Percentiles rank a stretch among this genome's conserved stretches.
Evolutionary conservation across 805 yeast genomes (phyloP).

Genomic region (Spathaspora girioi): DNA sequence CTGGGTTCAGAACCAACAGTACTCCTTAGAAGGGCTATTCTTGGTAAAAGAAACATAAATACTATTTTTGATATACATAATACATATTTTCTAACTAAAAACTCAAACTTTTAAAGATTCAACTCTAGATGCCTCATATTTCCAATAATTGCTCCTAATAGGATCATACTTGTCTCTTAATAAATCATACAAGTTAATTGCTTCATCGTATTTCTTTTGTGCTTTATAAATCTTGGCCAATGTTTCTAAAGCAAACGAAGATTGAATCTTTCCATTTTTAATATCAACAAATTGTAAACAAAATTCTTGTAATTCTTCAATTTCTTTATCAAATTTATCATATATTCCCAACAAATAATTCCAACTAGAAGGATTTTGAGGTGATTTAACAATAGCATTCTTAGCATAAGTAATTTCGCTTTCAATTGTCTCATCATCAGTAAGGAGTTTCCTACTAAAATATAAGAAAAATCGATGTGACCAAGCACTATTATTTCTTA

Average conservation of each 20-base stretch:
- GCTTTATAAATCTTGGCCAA: conserved; percentile 48
- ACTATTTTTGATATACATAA: no score
- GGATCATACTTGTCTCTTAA: conserved; percentile 57
- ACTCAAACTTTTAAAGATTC: conserved; percentile 3
- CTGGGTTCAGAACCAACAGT: no score
- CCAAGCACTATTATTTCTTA: conserved; percentile 93
- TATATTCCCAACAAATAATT: conserved; percentile 68
- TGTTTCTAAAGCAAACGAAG: conserved; percentile 63
- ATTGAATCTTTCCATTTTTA: conserved; percentile 28
- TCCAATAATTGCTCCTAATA: conserved; percentile 62
- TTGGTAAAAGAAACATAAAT: no score
- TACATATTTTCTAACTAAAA: not conserved
- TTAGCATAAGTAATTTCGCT: conserved; percentile 55
- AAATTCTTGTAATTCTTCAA: conserved; percentile 42
- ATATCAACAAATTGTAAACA: conserved; percentile 39
- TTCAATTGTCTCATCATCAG: conserved; percentile 16
- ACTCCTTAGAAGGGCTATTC: no score
- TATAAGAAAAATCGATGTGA: conserved; percentile 69
- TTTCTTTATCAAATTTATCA: conserved; percentile 16
- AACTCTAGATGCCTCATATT: conserved; percentile 30
- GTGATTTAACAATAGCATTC: conserved; percentile 51
- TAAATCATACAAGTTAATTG: conserved; percentile 45
- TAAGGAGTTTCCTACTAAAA: conserved; percentile 17
- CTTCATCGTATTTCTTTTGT: conserved; percentile 24
- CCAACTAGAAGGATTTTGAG: conserved; percentile 87